phyloP scores from a whole-genome alignment of 2,329 filamentous ascomycete species.

The Epichloe baconii region DNA sequence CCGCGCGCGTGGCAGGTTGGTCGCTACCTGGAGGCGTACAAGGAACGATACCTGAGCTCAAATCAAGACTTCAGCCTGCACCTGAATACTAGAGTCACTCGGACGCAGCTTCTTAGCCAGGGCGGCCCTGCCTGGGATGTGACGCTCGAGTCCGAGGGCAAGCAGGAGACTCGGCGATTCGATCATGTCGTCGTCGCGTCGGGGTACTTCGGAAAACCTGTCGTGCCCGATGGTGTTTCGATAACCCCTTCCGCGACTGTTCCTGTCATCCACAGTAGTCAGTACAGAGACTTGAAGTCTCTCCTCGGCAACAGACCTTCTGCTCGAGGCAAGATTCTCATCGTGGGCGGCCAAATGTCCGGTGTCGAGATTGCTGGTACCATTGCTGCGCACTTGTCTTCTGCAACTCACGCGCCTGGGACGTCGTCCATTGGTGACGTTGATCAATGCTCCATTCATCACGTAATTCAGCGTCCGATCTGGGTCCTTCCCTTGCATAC shows the following conservation, averaged over 20 bases:
- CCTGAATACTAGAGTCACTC: constrained; percentile 34
- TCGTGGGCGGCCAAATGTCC: constrained; percentile 74
- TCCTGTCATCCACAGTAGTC: constrained; percentile 54
- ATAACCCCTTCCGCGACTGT: constrained; percentile 19
- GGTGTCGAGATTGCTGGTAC: constrained; percentile 65
- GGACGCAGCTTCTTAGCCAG: constrained; percentile 19
- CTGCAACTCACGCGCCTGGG: constrained; percentile 40
- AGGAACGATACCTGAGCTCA: constrained; percentile 39
- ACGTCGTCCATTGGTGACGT: constrained; percentile 26
- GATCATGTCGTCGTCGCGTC: constrained; percentile 61
- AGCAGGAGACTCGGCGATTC: constrained; percentile 38
- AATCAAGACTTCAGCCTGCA: constrained; percentile 29
- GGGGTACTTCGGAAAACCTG: constrained; percentile 58
- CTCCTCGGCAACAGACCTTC: constrained; percentile 28
- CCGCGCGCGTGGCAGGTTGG: constrained; percentile 69
- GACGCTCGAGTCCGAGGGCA: constrained; percentile 20
- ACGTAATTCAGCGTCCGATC: constrained; percentile 55
- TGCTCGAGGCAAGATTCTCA: constrained; percentile 47
- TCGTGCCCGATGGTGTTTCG: constrained; percentile 33
- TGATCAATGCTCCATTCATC: constrained; percentile 46
- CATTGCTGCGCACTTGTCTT: constrained; percentile 59
- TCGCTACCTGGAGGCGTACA: constrained; percentile 55
- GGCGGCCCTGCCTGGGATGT: constrained; percentile 28
- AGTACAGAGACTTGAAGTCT: constrained; percentile 41
- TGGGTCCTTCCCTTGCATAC: constrained; percentile 57